These are phyloP conservation scores for Metschnikowia matae DNA, from an alignment of 805 yeast species.

Conservation along the genomic window DNA sequence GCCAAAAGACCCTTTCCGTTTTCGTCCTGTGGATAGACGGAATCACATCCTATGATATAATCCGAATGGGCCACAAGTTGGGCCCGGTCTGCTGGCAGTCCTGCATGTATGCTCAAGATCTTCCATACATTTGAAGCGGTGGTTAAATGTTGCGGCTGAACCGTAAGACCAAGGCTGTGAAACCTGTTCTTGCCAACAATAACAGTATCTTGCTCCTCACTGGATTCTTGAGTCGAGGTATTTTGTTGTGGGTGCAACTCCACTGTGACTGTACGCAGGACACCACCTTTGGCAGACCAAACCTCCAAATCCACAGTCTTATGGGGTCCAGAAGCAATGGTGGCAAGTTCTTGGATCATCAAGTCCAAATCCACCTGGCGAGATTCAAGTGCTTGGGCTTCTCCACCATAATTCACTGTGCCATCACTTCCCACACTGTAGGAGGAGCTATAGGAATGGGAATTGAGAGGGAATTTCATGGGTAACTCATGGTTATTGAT, in stretches of 20 bases:
- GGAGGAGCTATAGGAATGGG: conserved; percentile 15
- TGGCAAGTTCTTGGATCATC: conserved; percentile 40
- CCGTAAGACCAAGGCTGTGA: conserved; percentile 55
- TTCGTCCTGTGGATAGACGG: conserved; percentile 56
- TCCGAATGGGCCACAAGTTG: conserved; percentile 84
- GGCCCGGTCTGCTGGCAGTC: conserved; percentile 78
- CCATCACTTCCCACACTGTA: conserved; percentile 41
- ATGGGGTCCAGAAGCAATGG: conserved; percentile 27
- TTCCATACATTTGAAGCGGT: conserved; percentile 87
- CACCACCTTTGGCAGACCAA: conserved; percentile 88
- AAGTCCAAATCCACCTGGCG: conserved; percentile 39
- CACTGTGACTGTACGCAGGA: conserved; percentile 29
- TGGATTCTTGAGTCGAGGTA: too few relatives aligned
- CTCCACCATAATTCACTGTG: conserved; percentile 33
- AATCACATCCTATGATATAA: conserved; percentile 70
- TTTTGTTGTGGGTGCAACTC: conserved; percentile 15
- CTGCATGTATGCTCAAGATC: conserved; percentile 64
- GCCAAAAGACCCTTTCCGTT: conserved; percentile 61
- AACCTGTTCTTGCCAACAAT: conserved; percentile 33
- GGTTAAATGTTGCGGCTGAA: conserved; percentile 73
- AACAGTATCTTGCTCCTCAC: not conserved
- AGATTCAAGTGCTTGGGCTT: conserved; percentile 31
- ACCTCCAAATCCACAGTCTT: conserved; percentile 52
- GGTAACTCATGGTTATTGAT: conserved; percentile 67
- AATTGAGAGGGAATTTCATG: conserved; percentile 31